Conservation (phyloP, 768 basidiomycete species). For the Brasilioporus rufonigricans region DNA sequence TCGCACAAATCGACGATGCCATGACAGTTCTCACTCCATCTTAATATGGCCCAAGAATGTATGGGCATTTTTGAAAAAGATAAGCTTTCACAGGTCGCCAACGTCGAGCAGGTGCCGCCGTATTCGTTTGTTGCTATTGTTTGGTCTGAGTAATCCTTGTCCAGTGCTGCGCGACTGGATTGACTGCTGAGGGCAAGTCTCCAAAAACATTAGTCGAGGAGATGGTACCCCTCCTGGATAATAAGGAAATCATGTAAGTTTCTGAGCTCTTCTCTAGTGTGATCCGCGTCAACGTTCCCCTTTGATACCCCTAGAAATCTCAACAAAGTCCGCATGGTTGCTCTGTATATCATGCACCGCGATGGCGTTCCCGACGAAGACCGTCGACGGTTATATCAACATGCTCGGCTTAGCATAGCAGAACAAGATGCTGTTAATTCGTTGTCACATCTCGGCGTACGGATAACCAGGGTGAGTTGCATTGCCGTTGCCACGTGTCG, state of each 20-base stretch:
- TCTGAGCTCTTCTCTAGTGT: neutral
- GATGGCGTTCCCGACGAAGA: slow-evolving; percentile 99
- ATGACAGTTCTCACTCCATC: slow-evolving; percentile 85
- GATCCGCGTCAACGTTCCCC: neutral
- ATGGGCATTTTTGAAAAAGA: slow-evolving; percentile 91
- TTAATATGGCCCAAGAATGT: slow-evolving; percentile 97
- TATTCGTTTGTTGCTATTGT: neutral
- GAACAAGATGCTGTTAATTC: slow-evolving; percentile 96
- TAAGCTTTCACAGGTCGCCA: slow-evolving; percentile 77
- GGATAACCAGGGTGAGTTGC: slow-evolving; percentile 71
- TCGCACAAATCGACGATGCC: neutral
- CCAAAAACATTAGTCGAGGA: slow-evolving; percentile 95
- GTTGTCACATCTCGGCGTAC: slow-evolving; percentile 75
- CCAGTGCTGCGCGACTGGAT: slow-evolving; percentile 91
- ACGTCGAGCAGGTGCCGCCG: slow-evolving; percentile 78
- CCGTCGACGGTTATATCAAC: slow-evolving; percentile 89
- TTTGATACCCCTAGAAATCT: slow-evolving; percentile 51
- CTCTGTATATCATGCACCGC: slow-evolving; percentile 89
- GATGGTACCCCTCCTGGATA: slow-evolving; percentile 95
- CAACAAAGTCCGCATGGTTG: slow-evolving; percentile 96
- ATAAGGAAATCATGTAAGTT: slow-evolving; percentile 75
- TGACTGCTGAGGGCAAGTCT: slow-evolving; percentile 89
- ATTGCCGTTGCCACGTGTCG: neutral
- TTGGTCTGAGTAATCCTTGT: neutral
- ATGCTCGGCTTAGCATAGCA: slow-evolving; percentile 80